Percentiles rank a stretch among this genome's conserved stretches.
phyloP scores from a whole-genome alignment of 73 alveolate species.

The Urostyla sp. region DNA sequence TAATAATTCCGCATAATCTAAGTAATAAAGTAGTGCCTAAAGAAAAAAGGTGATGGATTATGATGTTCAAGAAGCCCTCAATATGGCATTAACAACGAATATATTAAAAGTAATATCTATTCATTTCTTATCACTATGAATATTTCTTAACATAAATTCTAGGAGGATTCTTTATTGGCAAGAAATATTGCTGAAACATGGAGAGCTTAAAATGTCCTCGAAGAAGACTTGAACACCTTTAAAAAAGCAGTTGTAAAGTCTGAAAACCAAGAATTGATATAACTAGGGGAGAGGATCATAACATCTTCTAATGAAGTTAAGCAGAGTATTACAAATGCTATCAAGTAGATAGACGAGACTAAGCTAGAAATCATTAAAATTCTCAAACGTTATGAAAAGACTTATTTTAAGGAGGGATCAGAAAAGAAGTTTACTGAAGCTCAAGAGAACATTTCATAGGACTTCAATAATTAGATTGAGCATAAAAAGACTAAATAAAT shows the following conservation, averaged over 20 bases:
- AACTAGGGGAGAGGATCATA: constrained; percentile 17
- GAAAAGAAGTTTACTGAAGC: constrained; percentile 18
- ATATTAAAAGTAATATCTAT: too few species aligned
- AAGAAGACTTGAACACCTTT: constrained; percentile 12
- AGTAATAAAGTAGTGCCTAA: not conserved
- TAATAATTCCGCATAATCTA: not conserved
- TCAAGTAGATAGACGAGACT: constrained; percentile 36
- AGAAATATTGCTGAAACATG: constrained; percentile 41
- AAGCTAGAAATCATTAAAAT: constrained; percentile 38
- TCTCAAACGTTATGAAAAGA: constrained; percentile 29
- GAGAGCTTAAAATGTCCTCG: constrained; percentile 11
- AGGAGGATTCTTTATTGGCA: constrained; percentile 37
- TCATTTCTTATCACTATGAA: too few species aligned
- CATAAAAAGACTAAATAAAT: constrained; percentile 5
- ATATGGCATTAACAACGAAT: constrained; percentile 32
- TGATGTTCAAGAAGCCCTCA: not conserved
- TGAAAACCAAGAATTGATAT: constrained; percentile 8
- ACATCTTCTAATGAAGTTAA: constrained; percentile 38
- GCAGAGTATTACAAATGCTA: constrained; percentile 26
- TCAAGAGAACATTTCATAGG: constrained; percentile 21
- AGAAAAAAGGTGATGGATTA: not conserved
- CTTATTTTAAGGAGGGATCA: not conserved
- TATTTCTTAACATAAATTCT: too few species aligned
- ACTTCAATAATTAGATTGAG: constrained; percentile 39
- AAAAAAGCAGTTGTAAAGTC: not conserved